Evolutionary conservation across 768 basidiomycete species (phyloP), one percentile per base, ranked within the genome.

Genomic region (Mycena albidolilacea): DNA sequence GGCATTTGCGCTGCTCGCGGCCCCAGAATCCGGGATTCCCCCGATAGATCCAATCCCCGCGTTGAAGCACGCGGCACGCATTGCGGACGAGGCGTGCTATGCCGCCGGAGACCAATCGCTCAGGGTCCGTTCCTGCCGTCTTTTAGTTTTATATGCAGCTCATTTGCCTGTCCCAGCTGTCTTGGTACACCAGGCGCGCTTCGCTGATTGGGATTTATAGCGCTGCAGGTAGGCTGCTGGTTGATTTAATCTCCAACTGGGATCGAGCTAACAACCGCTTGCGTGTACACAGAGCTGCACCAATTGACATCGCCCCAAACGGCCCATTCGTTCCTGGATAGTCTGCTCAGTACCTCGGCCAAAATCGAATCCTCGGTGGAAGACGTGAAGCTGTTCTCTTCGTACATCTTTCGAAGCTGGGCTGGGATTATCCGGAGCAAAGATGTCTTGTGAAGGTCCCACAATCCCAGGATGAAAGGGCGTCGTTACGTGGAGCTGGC

Each of bases 221-320:
- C 15, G 90, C 92, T n/a, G 90, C 93, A 72, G 92, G 92, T 91
- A 70, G 46, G 84, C 64, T 30, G 2, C 30, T 30, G 30, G 10
- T 38, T 52, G 14, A 35, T 23, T 17, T 30, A 15, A 11, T 62
- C 52, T 30, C 30, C 15, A 12, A 7, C 46, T 17, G 50, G 35
- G 50, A 55, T 61, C 11, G 9, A 43, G 41, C 41, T 35, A 67
- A 15, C 23, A 67, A 15, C 23, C 4, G 12, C 15, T 38, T 74
- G 67, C 59, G 52, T 43, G 15, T 30, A 9, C 15, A 61, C 74
- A 91, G 95, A 96, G 81, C 84, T 96, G 17, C 95, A 95, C 77
- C 95, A 96, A 78, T 78, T 96, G n/a, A 87, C 89, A 0, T 96
- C 95, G 1, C 93, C 95, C 5, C 77, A 83, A 14, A 94, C 94